These are phyloP conservation scores for Cenococcum geophilum DNA, from an alignment of 495 filamentous ascomycete species.

Conservation along the genomic window DNA sequence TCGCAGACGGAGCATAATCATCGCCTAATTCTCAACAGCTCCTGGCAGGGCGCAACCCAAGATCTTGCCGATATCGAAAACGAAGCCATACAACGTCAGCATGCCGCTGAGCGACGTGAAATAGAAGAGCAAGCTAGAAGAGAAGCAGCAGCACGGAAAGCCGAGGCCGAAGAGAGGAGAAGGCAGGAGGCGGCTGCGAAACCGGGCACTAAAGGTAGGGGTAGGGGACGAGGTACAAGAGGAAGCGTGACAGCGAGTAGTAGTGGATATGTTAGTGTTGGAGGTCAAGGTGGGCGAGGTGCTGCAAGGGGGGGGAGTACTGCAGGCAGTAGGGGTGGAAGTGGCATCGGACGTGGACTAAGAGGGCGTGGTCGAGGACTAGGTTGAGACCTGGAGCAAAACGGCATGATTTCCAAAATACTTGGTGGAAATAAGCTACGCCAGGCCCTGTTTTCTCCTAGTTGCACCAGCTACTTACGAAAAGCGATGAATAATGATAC, in stretches of 20 bases:
- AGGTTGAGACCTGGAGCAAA: not conserved
- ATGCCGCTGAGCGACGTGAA: constrained; percentile 67
- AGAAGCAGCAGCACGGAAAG: constrained; percentile 61
- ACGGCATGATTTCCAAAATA: too few species aligned
- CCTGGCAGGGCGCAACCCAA: constrained; percentile 82
- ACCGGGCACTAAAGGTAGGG: constrained; percentile 37
- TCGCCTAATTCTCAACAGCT: constrained; percentile 76
- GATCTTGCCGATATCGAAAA: constrained; percentile 78
- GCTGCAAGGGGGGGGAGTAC: constrained; percentile 39
- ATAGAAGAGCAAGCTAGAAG: constrained; percentile 67
- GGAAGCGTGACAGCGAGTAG: constrained; percentile 32
- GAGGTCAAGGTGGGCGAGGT: constrained; percentile 41
- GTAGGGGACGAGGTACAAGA: constrained; percentile 39
- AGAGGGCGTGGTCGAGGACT: constrained; percentile 27
- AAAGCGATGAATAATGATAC: too few species aligned
- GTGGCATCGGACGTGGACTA: constrained; percentile 19
- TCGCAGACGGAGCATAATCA: constrained; percentile 97
- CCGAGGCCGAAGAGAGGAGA: constrained; percentile 65
- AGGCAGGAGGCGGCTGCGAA: constrained; percentile 45
- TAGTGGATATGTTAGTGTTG: constrained; percentile 46
- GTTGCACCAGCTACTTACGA: too few species aligned
- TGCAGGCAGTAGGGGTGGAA: constrained; percentile 36
- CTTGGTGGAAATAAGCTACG: too few species aligned
- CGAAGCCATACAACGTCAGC: constrained; percentile 61
- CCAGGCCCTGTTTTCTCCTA: too few species aligned